These are phyloP conservation scores for Aspergillus campestris DNA, from an alignment of 495 filamentous ascomycete species.

Conservation along the genomic window DNA sequence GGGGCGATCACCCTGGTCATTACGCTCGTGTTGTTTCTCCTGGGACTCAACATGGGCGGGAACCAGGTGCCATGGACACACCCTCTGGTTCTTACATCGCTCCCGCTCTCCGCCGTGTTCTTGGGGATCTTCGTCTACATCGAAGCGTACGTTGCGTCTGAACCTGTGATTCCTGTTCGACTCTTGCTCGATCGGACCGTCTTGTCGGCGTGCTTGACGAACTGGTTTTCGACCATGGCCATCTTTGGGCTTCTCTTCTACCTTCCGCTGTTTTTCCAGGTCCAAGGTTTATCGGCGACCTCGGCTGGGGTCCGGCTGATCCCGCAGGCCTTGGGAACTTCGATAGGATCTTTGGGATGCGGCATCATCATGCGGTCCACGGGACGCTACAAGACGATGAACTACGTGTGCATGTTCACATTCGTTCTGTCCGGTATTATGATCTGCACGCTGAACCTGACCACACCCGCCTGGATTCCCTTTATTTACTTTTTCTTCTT, in stretches of 20 bases:
- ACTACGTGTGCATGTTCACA: constrained; percentile 42
- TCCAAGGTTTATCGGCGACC: constrained; percentile 62
- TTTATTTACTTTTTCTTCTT: constrained; percentile 60
- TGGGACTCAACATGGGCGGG: constrained; percentile 79
- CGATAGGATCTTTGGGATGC: constrained; percentile 57
- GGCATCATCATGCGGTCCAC: constrained; percentile 73
- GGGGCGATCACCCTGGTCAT: constrained; percentile 61
- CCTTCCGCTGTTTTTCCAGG: constrained; percentile 74
- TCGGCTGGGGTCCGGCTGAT: constrained; percentile 64
- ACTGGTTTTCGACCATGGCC: constrained; percentile 56
- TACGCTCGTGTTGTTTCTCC: constrained; percentile 63
- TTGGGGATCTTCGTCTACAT: constrained; percentile 53
- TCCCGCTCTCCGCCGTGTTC: constrained; percentile 57
- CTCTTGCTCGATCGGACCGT: constrained; percentile 69
- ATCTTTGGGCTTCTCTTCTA: constrained; percentile 59
- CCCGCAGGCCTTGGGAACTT: constrained; percentile 56
- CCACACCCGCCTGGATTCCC: constrained; percentile 52
- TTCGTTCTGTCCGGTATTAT: constrained; percentile 41
- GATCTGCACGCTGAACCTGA: constrained; percentile 47
- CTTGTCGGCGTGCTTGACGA: constrained; percentile 63
- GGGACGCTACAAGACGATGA: constrained; percentile 60
- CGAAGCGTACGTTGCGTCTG: constrained; percentile 52
- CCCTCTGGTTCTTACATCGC: constrained; percentile 60
- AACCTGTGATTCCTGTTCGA: constrained; percentile 80
- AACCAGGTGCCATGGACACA: constrained; percentile 81